phyloP scores from a whole-genome alignment of 2,329 filamentous ascomycete species.

The Paecilomyces dactylethromorphus region DNA sequence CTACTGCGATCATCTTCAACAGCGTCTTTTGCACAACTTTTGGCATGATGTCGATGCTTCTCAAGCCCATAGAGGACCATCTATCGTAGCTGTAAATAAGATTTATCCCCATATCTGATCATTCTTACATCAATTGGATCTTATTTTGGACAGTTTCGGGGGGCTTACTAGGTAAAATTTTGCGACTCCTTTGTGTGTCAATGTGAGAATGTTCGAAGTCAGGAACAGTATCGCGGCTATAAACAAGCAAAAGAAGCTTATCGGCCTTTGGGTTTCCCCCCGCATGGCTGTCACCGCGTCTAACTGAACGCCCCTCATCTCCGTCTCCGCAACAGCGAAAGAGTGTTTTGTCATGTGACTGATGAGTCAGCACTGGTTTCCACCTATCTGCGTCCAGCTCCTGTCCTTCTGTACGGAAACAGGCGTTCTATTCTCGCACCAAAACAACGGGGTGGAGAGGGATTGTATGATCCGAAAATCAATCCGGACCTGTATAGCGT shows the following conservation, averaged over 20 bases:
- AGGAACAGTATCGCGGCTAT: constrained; percentile 7
- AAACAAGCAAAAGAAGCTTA: constrained; percentile 22
- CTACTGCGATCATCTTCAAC: constrained; percentile 1
- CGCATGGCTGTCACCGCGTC: constrained; percentile 8
- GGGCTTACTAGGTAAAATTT: not conserved
- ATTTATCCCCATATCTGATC: not conserved
- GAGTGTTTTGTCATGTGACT: not conserved
- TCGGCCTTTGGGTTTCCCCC: constrained; percentile 24
- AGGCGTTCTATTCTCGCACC: not conserved
- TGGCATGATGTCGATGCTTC: not conserved
- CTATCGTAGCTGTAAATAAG: not conserved
- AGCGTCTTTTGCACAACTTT: not conserved
- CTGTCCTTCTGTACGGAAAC: no score
- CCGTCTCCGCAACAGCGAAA: not conserved
- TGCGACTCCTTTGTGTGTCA: not conserved
- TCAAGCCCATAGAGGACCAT: not conserved
- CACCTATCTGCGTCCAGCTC: not conserved
- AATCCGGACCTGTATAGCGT: not conserved
- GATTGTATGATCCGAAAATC: not conserved
- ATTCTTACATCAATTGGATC: not conserved
- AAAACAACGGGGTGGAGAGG: not conserved
- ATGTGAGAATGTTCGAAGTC: not conserved
- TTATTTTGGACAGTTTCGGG: not conserved
- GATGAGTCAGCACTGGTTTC: not conserved
- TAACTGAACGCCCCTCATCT: constrained; percentile 7